A percentile compares a stretch with the other conserved stretches of the same genome.
Evolutionary conservation across 768 basidiomycete species (phyloP).

Genomic region (Coprinopsis cinerea): DNA sequence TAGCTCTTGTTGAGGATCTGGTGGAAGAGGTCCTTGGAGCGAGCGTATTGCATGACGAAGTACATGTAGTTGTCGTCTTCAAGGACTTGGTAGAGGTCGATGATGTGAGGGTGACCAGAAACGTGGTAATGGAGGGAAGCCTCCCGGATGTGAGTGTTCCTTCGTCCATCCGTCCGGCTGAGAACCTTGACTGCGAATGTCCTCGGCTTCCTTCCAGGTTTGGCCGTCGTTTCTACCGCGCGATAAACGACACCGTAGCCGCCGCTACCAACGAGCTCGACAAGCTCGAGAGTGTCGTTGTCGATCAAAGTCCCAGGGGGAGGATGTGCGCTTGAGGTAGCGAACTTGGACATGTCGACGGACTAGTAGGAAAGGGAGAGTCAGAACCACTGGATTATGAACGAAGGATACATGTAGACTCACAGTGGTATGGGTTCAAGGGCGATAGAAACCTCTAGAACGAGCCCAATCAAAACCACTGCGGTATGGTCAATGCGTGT

Average conservation of each 20-base stretch:
- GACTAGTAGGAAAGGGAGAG: no score
- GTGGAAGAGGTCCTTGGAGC: constrained; percentile 86
- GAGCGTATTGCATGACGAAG: constrained; percentile 91
- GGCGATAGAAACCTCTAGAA: background rate
- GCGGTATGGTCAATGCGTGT: constrained; percentile 8
- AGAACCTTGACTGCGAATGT: constrained; percentile 93
- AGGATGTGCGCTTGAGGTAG: constrained; percentile 30
- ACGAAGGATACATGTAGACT: no score
- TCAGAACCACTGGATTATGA: no score
- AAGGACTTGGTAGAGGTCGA: constrained; percentile 84
- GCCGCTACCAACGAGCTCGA: constrained; percentile 84
- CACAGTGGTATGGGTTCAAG: background rate
- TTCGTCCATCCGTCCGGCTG: constrained; percentile 46
- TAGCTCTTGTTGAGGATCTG: constrained; percentile 76
- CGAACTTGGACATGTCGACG: constrained; percentile 19
- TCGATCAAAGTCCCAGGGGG: constrained; percentile 79
- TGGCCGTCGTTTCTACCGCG: constrained; percentile 57
- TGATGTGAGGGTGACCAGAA: constrained; percentile 72
- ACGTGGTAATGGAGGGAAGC: constrained; percentile 75
- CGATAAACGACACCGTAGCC: constrained; percentile 96
- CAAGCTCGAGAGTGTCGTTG: constrained; percentile 73
- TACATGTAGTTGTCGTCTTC: constrained; percentile 79
- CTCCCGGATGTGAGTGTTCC: constrained; percentile 82
- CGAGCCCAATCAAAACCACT: constrained; percentile 6
- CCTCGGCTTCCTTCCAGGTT: constrained; percentile 26